These are phyloP conservation scores for Zea luxurians DNA, from an alignment of 176 grass and related monocot genomes.

Conservation along the genomic window DNA sequence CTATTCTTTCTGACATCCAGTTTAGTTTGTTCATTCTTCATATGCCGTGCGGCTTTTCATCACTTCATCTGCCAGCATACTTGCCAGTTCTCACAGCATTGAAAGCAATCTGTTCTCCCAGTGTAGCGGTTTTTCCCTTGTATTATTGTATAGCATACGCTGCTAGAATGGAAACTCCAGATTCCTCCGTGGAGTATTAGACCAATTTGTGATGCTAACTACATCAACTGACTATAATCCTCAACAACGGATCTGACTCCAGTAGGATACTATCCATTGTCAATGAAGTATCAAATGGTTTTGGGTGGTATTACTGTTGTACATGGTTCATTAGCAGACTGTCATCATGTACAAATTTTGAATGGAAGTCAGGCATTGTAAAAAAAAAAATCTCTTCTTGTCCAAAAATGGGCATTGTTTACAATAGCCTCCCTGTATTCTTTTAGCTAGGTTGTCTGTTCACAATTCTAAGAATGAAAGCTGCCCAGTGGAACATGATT, in stretches of 20 bases:
- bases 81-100: slow-evolving; percentile 22
- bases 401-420: background rate
- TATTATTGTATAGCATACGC: slow-evolving; percentile 39
- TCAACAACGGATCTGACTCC: slow-evolving; percentile 27
- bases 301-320: slow-evolving; percentile 26
- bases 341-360: slow-evolving; percentile 39
- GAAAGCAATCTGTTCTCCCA: slow-evolving; percentile 26
- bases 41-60: slow-evolving; percentile 37
- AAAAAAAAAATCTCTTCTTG: slow-evolving; percentile 18
- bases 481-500: background rate
- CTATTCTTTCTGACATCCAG: slow-evolving; percentile 38
- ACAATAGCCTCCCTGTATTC: slow-evolving; percentile 2
- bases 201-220: slow-evolving; percentile 40
- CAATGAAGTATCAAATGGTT: slow-evolving; percentile 17
- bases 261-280: slow-evolving; percentile 28
- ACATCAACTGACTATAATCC: background rate
- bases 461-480: background rate
- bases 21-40: slow-evolving; percentile 48
- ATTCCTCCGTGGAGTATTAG: slow-evolving; percentile 3
- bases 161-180: slow-evolving; percentile 6
- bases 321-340: slow-evolving; percentile 35
- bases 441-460: slow-evolving; percentile 26
- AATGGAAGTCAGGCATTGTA: slow-evolving; percentile 24
- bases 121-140: slow-evolving; percentile 16
- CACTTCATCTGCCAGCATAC: slow-evolving; percentile 23